Evolutionary conservation across 495 filamentous ascomycete species (phyloP), one percentile per base, ranked within the genome.

Genomic region (Daldinia decipiens): DNA sequence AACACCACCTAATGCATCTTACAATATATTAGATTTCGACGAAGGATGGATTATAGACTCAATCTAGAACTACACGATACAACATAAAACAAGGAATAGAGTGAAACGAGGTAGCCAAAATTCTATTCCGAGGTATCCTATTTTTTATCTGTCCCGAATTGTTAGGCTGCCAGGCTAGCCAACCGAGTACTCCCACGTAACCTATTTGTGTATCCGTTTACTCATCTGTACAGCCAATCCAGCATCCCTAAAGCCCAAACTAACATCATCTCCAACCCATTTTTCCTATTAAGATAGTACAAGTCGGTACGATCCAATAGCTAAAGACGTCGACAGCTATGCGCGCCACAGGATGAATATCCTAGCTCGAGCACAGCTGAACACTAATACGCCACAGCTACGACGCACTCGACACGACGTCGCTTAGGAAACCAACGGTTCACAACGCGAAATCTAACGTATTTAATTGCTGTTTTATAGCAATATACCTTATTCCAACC

Each of bases 391-490:
- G 55, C 60, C 53, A 62, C 45, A 73, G 61, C 70, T 69, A 73
- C 60, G 62, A 59, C 61, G 56, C 24, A 65, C 61, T 69, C 52
- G 56, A 69, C 61, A 47, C 43, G 32, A 59, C 53, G 17, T 43
- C 57, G 59, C 60, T 47, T 19, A 59, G 27, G 36, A 58, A 66
- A 65, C 56, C 9, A 57, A 19, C 19, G 34, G 58, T 59, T 38
- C 38, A 45, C 6, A 40, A 62, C 43, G 43, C 45, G 12, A 51
- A 59, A 51, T n/a, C 52, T 54, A 71, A 66, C 62, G 61, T 69
- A 69, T 73, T 66, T 50, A 47, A 68, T 62, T 69, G 61, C 62
- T 62, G 40, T 47, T n/a, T 62, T 40, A 62, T 73, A 73, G 62
- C 65, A 69, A 69, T 62, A 65, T 53, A 68, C 60, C 57, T 43